Conservation (phyloP, 164 flowering plant species). For the Dillenia suffruticosa region DNA sequence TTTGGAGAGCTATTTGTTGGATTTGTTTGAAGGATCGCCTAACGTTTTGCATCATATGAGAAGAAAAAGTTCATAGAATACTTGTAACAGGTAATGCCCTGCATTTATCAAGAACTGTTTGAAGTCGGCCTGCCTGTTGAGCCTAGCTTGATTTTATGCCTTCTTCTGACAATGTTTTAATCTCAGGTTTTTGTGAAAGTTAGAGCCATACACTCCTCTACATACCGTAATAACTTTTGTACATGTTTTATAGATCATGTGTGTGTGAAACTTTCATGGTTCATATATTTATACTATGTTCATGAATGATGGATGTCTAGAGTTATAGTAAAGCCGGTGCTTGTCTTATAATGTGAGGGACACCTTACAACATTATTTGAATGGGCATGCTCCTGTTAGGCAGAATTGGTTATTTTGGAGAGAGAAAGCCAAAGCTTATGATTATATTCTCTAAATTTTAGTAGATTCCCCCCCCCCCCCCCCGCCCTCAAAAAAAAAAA, state of each 20-base stretch:
- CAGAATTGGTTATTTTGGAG: too few species aligned
- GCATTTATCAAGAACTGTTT: conserved; percentile 18
- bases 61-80: conserved; percentile 42
- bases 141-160: conserved; percentile 22
- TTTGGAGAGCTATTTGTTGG: conserved; percentile 60
- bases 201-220: conserved; percentile 9
- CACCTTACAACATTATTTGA: too few species aligned
- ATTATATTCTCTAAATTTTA: too few species aligned
- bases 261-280: conserved; percentile 12
- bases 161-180: conserved; percentile 21
- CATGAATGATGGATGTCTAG: background rate
- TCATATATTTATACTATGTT: conserved; percentile 13
- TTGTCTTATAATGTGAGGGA: background rate
- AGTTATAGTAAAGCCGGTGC: conserved; percentile 2
- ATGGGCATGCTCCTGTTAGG: too few species aligned
- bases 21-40: conserved; percentile 76
- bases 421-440: too few species aligned
- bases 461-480: too few species aligned
- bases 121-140: conserved; percentile 12
- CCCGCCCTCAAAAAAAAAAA: too few species aligned
- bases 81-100: conserved; percentile 25
- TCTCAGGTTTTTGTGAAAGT: conserved; percentile 23
- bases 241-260: conserved; percentile 23
- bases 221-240: conserved; percentile 37
- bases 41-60: conserved; percentile 41